These are phyloP conservation scores for Phyllostachys edulis DNA, from an alignment of 176 grass and related monocot genomes.

Conservation along the genomic window DNA sequence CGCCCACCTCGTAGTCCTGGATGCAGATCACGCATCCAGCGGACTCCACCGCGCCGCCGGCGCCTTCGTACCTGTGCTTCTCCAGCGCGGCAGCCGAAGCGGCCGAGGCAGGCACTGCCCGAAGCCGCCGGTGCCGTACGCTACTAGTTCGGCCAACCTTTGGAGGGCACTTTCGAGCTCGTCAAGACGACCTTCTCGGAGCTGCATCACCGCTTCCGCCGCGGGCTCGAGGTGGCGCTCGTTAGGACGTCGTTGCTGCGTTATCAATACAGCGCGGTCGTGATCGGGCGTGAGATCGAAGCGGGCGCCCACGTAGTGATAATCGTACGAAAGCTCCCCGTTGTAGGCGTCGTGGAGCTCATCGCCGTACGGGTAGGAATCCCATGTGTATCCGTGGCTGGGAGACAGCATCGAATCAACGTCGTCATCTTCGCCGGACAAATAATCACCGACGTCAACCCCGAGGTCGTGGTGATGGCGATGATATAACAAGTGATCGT, in stretches of 20 bases:
- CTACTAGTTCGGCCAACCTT: background rate
- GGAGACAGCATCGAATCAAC: background rate
- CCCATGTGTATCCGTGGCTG: background rate
- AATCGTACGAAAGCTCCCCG: background rate
- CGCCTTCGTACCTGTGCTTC: background rate
- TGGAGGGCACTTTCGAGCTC: background rate
- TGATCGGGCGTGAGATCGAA: background rate
- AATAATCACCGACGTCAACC: background rate
- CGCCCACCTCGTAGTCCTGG: background rate
- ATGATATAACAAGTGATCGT: background rate
- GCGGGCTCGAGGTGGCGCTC: too few relatives aligned
- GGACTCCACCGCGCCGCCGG: background rate
- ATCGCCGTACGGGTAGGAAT: background rate
- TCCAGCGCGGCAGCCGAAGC: background rate
- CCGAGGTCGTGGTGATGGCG: background rate
- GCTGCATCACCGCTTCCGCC: too few relatives aligned
- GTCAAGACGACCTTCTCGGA: too few relatives aligned
- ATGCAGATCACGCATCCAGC: conserved; percentile 2
- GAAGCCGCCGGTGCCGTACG: background rate
- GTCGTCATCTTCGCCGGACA: background rate
- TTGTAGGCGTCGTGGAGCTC: background rate
- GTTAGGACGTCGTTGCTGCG: too few relatives aligned
- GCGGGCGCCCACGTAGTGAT: background rate
- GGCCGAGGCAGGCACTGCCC: background rate
- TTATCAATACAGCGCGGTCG: too few relatives aligned